These are phyloP conservation scores for Kurtzmaniella fragi DNA, from an alignment of 805 yeast species.

Conservation along the genomic window DNA sequence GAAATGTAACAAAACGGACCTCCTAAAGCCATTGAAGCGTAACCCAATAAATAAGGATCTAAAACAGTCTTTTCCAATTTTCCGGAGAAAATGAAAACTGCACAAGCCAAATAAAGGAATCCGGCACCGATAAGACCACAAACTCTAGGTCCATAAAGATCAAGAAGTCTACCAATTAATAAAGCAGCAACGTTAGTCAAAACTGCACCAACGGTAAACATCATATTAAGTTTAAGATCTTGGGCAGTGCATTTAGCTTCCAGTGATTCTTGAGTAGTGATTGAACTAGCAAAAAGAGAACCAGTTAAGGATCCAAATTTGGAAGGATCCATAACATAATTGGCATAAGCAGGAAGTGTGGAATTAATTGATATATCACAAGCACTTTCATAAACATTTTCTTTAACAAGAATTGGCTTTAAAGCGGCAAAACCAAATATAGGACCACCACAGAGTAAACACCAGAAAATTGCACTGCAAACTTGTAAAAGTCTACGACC, in stretches of 20 bases:
- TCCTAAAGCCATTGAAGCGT: conserved; percentile 50
- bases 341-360: not conserved
- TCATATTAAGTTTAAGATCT: conserved; percentile 52
- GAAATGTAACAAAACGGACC: conserved; percentile 56
- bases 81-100: conserved; percentile 41
- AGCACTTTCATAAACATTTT: conserved; percentile 40
- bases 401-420: conserved; percentile 47
- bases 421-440: conserved; percentile 58
- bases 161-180: conserved; percentile 45
- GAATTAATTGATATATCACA: conserved; percentile 24
- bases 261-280: conserved; percentile 11
- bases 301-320: conserved; percentile 5
- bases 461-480: conserved; percentile 49
- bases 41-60: conserved; percentile 52
- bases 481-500: conserved; percentile 36
- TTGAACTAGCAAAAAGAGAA: conserved; percentile 4
- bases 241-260: conserved; percentile 45
- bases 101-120: conserved; percentile 42
- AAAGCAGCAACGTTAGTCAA: conserved; percentile 52
- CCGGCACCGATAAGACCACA: conserved; percentile 51
- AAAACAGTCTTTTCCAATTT: conserved; percentile 15
- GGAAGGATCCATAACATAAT: conserved; percentile 6
- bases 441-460: conserved; percentile 53
- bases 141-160: conserved; percentile 46
- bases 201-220: conserved; percentile 56